Evolutionary conservation across 805 yeast genomes (phyloP).

Genomic region (Grigorovia jiainica): DNA sequence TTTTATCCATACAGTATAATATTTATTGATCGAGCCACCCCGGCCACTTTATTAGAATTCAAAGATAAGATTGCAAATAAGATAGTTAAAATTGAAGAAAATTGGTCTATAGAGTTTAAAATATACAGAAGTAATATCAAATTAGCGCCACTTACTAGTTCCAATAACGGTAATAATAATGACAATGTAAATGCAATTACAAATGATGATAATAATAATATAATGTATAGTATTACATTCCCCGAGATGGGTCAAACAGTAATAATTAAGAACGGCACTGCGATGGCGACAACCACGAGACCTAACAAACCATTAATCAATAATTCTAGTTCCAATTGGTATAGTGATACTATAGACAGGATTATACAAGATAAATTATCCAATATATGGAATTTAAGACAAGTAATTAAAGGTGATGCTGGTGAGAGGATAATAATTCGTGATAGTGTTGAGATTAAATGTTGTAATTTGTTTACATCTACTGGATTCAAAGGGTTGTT

Average conservation of each 20-base stretch:
- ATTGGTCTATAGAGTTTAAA: constrained; percentile 26
- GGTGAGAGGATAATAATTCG: constrained; percentile 24
- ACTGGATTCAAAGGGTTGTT: constrained; percentile 28
- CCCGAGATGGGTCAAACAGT: constrained; percentile 20
- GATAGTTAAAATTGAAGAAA: constrained; percentile 15
- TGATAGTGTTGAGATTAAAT: constrained; percentile 13
- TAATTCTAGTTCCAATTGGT: constrained; percentile 17
- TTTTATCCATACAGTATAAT: constrained; percentile 15
- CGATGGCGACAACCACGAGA: constrained; percentile 16
- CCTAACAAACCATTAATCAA: constrained; percentile 12
- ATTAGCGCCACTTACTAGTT: constrained; percentile 3
- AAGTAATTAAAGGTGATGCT: constrained; percentile 25
- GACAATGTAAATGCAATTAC: constrained; percentile 9
- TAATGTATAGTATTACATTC: constrained; percentile 23
- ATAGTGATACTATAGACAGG: constrained; percentile 19
- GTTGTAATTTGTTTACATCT: constrained; percentile 24
- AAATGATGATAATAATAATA: constrained; percentile 8
- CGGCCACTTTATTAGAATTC: constrained; percentile 22
- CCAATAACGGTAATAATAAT: background rate
- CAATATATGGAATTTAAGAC: constrained; percentile 27
- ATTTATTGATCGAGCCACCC: constrained; percentile 26
- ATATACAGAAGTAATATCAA: constrained; percentile 21
- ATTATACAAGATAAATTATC: constrained; percentile 19
- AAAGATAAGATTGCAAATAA: constrained; percentile 23
- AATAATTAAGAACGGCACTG: constrained; percentile 19